Conservation (phyloP, 73 alveolate species). For the Symbiodinium pilosum region DNA sequence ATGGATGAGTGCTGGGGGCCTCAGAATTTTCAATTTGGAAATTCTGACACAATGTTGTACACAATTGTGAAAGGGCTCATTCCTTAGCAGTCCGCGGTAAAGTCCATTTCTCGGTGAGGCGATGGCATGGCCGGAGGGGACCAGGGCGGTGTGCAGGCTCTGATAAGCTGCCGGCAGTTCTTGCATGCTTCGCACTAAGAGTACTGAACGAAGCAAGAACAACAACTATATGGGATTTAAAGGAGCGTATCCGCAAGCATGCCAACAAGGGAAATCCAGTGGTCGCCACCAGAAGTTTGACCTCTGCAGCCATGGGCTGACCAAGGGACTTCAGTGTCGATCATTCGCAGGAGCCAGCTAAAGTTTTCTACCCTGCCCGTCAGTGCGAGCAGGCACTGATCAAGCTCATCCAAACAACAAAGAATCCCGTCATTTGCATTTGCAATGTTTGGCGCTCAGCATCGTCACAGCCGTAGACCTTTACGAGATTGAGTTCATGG, state of each 20-base stretch:
- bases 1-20: conserved; percentile 98
- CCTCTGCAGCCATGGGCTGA: not conserved
- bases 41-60: too few relatives aligned
- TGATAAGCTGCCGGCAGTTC: too few relatives aligned
- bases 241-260: too few relatives aligned
- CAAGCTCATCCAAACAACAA: conserved; percentile 95
- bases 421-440: conserved; percentile 98
- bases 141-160: conserved; percentile 98
- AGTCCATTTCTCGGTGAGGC: not conserved
- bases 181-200: too few relatives aligned
- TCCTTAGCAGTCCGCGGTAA: not conserved
- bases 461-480: too few relatives aligned
- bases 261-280: too few relatives aligned
- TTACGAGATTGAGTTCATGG: not conserved
- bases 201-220: too few relatives aligned
- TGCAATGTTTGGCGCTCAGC: conserved; percentile 96
- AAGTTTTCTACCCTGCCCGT: not conserved
- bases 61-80: too few relatives aligned
- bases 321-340: not conserved
- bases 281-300: too few relatives aligned
- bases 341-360: not conserved
- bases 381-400: conserved; percentile 59
- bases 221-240: too few relatives aligned
- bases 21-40: too few relatives aligned
- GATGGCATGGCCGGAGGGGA: conserved; percentile 99